Percentiles rank a stretch among this genome's conserved stretches.
These are phyloP conservation scores for Stentor roeselii DNA, from an alignment of 73 alveolate genomes.

Conservation along the genomic window DNA sequence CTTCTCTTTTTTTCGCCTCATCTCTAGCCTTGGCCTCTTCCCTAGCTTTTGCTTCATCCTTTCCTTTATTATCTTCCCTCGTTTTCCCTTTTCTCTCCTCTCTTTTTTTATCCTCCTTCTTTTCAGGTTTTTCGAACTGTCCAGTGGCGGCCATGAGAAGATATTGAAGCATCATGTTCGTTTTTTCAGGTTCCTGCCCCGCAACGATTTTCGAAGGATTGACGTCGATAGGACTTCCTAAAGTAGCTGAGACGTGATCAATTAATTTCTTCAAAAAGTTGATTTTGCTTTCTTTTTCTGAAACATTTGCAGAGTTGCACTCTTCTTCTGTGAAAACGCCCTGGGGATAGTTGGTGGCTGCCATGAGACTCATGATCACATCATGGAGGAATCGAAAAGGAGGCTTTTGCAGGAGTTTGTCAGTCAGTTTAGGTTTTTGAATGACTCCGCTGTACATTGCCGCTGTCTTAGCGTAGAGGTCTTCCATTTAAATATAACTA, in stretches of 20 bases:
- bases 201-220: constrained; percentile 72
- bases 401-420: constrained; percentile 65
- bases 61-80: no score
- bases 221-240: constrained; percentile 55
- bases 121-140: no score
- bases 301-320: constrained; percentile 53
- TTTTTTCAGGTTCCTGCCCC: no score
- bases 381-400: constrained; percentile 67
- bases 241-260: constrained; percentile 33
- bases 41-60: no score
- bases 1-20: no score
- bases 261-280: constrained; percentile 46
- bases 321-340: constrained; percentile 73
- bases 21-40: no score
- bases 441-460: constrained; percentile 65
- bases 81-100: no score
- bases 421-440: constrained; percentile 72
- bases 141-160: no score
- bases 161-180: no score
- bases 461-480: constrained; percentile 81
- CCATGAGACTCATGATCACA: constrained; percentile 58
- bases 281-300: constrained; percentile 54
- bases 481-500: no score
- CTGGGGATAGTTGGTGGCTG: constrained; percentile 68
- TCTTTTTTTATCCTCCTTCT: no score